Base-by-base conservation (phyloP, 2,329 filamentous ascomycete genomes). In the Fusarium albosuccineum region DNA sequence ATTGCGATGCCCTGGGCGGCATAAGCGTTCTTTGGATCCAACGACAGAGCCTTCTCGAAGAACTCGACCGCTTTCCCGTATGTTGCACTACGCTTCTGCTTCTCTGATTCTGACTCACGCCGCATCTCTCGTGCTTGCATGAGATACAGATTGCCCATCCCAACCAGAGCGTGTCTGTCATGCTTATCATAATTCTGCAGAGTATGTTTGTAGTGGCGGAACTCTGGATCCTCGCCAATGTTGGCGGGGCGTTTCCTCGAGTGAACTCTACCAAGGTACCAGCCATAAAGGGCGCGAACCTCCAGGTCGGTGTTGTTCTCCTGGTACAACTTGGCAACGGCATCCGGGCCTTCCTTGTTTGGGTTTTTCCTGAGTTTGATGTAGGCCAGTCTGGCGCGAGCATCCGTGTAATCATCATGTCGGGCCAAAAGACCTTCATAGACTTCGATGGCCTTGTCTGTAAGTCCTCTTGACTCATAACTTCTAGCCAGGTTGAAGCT, bases 11-110 rank as follows among this genome's bases (percentile, higher is more conserved):
- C 96, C 76, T 99, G 96, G 2, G 96, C 96, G 8, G 97, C 97
- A 77, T 97, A 97, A 0, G 96, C 95, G 71, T 98, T 99, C 81
- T 91, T 94, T 0, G 94, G 90, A 74, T 99, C 96, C n/a, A 99
- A 83, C 66, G 97, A 93, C 22, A 99, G 83, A 5, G 95, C 95
- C 81, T 99, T 99, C 77, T 98, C 96, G 73, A 97, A 99, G 80
- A 99, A 99, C 76, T 99, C 97, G 10, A 98, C 94, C 0, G 96
- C 94, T 70, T 95, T 94, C 76, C 90, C 89, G 76, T 98, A 99
- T 64, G 89, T 91, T 71, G 91, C 92, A 59, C 91, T 92, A 54
- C 94, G 90, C 82, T 97, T 97, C 73, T 97, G 92, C 80, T 93
- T 97, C 62, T 99, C 95, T 62, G 89, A 86, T 9, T 98, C 96